Percentiles rank a stretch among this genome's conserved stretches.
These are phyloP conservation scores for Glycine latifolia DNA, from an alignment of 306 rosid genomes.

Conservation along the genomic window DNA sequence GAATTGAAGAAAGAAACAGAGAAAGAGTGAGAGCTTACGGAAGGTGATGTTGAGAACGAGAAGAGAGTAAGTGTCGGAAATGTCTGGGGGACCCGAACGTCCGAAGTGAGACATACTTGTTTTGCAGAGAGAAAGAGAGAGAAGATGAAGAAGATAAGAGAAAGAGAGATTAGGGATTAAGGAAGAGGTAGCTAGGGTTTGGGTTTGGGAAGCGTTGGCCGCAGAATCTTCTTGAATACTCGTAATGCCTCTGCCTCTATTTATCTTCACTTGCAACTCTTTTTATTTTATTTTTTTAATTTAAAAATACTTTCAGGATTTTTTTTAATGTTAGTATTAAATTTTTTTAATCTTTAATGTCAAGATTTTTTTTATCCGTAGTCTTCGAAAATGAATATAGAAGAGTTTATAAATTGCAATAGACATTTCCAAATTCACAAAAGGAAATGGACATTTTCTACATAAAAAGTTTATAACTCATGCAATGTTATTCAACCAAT, in stretches of 20 bases:
- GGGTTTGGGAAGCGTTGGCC: not conserved
- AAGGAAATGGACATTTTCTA: no score
- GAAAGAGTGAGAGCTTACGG: conserved; percentile 52
- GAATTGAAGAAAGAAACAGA: not conserved
- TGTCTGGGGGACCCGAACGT: conserved; percentile 88
- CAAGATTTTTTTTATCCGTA: no score
- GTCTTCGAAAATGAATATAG: no score
- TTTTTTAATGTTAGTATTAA: no score
- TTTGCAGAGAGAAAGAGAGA: not conserved
- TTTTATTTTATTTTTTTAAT: not conserved
- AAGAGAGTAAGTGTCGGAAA: conserved; percentile 90
- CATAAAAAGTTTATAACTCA: no score
- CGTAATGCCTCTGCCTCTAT: not conserved
- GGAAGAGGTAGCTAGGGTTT: conserved; percentile 33
- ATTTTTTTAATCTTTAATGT: no score
- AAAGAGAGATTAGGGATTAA: conserved; percentile 30
- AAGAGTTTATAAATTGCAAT: no score
- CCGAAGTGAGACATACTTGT: conserved; percentile 87
- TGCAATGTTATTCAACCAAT: no score
- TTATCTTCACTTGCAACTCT: not conserved
- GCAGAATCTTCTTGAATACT: conserved; percentile 42
- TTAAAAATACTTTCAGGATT: no score
- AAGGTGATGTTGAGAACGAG: conserved; percentile 94
- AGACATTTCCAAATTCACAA: no score
- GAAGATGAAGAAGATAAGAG: not conserved